A percentile compares a stretch with the other conserved stretches of the same genome.
These are phyloP conservation scores for Pinus tabuliformis DNA, from an alignment of 75 land plant genomes.

Conservation along the genomic window DNA sequence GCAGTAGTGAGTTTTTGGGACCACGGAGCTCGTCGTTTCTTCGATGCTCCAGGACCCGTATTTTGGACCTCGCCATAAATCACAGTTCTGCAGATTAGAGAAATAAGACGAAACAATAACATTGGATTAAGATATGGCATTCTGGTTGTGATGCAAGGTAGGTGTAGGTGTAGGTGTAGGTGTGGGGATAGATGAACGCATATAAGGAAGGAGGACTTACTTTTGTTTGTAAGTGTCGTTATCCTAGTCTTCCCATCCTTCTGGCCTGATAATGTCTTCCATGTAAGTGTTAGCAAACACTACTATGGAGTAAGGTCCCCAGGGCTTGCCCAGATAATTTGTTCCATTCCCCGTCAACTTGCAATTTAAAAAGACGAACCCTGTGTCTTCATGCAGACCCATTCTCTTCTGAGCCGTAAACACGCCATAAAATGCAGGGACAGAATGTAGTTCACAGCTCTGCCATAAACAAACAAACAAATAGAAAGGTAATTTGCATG, in stretches of 20 bases:
- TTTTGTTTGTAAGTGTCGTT: constrained; percentile 18
- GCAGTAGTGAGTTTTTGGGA: too few relatives aligned
- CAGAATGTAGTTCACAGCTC: constrained; percentile 56
- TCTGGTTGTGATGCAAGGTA: too few relatives aligned
- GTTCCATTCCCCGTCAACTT: constrained; percentile 48
- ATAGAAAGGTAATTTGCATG: too few relatives aligned
- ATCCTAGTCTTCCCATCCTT: constrained; percentile 61
- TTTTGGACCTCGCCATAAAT: too few relatives aligned
- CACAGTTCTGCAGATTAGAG: too few relatives aligned
- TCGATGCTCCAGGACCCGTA: too few relatives aligned
- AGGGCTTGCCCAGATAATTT: constrained; percentile 25
- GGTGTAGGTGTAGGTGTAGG: too few relatives aligned
- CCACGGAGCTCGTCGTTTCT: too few relatives aligned
- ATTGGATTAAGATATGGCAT: too few relatives aligned
- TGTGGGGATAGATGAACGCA: too few relatives aligned
- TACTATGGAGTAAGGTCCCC: constrained; percentile 68
- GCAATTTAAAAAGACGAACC: constrained; percentile 59
- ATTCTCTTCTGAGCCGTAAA: constrained; percentile 64
- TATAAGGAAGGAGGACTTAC: background rate
- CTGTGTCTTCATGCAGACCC: constrained; percentile 40
- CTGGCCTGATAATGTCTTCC: constrained; percentile 49
- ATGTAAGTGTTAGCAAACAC: constrained; percentile 53
- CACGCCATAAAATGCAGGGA: constrained; percentile 47
- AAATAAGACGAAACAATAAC: too few relatives aligned
- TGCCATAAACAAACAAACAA: constrained; percentile 18